Evolutionary conservation across 2,329 filamentous ascomycete species (phyloP), one percentile per base, ranked within the genome.

Genomic region (Hypoxylon sp.): DNA sequence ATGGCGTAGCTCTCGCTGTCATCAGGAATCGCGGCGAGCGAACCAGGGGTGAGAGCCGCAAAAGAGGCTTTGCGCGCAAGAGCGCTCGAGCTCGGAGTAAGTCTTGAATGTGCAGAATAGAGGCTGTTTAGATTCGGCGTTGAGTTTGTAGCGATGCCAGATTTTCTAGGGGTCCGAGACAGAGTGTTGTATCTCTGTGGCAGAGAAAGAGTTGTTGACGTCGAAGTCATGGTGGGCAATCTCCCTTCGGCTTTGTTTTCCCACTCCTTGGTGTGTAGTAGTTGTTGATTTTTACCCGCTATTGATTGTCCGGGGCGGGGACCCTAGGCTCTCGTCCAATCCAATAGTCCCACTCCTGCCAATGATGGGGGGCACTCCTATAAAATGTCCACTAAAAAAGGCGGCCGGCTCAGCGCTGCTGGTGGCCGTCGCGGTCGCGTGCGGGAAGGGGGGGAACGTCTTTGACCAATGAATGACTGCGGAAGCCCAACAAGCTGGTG

Each of bases 11-110:
- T 86, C 77, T 87, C 85, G 77, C 82, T 88, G 71, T 86, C 87
- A 87, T 91, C 88, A 73, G 88, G 89, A 69, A 90, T 89, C 65
- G 85, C 82, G 69, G 89, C 88, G 58, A 91, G 83, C 25, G 88
- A 88, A 74, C 81, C 82, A 65, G 83, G 82, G 54, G 89, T 92
- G 69, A 94, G 84, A 51, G 90, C 88, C 67, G 88, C 90, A 69
- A 92, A 82, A 52, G 90, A 93, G 65, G 85, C 84, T 81, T 94
- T 94, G 75, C 91, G 76, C 71, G 89, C 74, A 86, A 84, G 71
- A 90, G 82, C 63, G 83, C 81, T 47, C 76, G 79, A 57, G 53
- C 70, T 59, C 29, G 81, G 79, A 50, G 76, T 76, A 41, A 83
- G 80, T 68, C 81, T 82, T 53, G 84, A 83, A 69, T 85, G 84